These are phyloP conservation scores for Amauroascus verrucosus DNA, from an alignment of 2,329 filamentous ascomycete species.

Conservation along the genomic window DNA sequence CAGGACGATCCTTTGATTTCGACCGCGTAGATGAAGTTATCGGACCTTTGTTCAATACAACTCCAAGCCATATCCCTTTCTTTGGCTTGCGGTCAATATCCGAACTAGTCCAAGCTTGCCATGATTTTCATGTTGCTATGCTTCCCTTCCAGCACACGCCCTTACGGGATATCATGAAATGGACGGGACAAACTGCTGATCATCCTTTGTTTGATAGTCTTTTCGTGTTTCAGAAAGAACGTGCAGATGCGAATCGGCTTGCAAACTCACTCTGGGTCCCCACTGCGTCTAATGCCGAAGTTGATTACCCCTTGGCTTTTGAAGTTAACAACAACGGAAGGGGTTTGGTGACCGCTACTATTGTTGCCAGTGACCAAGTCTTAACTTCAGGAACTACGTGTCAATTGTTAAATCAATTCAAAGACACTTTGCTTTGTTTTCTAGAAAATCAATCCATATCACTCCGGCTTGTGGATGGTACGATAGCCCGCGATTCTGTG, in stretches of 20 bases:
- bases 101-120: slow-evolving; percentile 52
- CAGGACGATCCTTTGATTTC: slow-evolving; percentile 63
- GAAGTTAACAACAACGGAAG: slow-evolving; percentile 52
- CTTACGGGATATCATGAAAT: slow-evolving; percentile 69
- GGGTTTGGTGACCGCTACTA: slow-evolving; percentile 44
- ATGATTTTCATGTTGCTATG: slow-evolving; percentile 57
- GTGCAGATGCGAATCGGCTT: slow-evolving; percentile 17
- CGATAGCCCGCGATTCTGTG: neutral
- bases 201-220: slow-evolving; percentile 63
- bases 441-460: slow-evolving; percentile 23
- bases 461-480: neutral
- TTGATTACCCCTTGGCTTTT: slow-evolving; percentile 68
- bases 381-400: slow-evolving; percentile 28
- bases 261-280: slow-evolving; percentile 45
- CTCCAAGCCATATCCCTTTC: slow-evolving; percentile 56
- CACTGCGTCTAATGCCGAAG: slow-evolving; percentile 38
- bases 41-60: slow-evolving; percentile 82
- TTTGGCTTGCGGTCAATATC: slow-evolving; percentile 45
- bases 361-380: slow-evolving; percentile 48
- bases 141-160: slow-evolving; percentile 70
- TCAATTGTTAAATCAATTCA: slow-evolving; percentile 37
- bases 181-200: slow-evolving; percentile 50
- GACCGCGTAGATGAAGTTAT: slow-evolving; percentile 53
- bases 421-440: slow-evolving; percentile 30
- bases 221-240: slow-evolving; percentile 65